phyloP scores from a whole-genome alignment of 1,139 yeast species.

The Cylindricascospora bacillispora region DNA sequence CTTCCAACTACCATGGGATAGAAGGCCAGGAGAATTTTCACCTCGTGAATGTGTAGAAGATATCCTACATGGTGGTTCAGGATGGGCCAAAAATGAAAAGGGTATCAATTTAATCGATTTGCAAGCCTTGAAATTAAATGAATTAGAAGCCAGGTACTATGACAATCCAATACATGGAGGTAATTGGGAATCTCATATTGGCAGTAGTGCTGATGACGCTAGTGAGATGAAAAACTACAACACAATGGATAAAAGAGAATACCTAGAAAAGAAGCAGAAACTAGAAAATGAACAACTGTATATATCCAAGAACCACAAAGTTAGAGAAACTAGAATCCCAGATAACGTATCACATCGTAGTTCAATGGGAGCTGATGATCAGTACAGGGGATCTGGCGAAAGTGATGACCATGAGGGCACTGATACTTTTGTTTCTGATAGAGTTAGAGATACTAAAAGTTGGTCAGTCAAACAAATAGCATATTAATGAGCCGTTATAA shows the following conservation, averaged over 20 bases:
- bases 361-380: no score
- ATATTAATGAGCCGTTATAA: no score
- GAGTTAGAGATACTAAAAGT: constrained; percentile 3
- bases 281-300: constrained; percentile 2
- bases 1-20: constrained; percentile 68
- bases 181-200: background rate
- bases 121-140: constrained; percentile 25
- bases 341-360: no score
- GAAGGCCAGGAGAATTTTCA: constrained; percentile 56
- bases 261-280: constrained; percentile 7
- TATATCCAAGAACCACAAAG: background rate
- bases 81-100: constrained; percentile 44
- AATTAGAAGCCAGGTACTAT: constrained; percentile 13
- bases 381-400: no score
- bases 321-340: background rate
- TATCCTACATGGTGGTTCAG: constrained; percentile 61
- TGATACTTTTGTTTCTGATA: constrained; percentile 1
- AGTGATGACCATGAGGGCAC: constrained; percentile 1
- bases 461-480: constrained; percentile 2
- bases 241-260: constrained; percentile 11
- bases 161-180: constrained; percentile 3
- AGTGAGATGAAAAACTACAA: constrained; percentile 5
- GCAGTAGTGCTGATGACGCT: background rate
- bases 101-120: constrained; percentile 32
- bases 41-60: constrained; percentile 68